phyloP scores from a whole-genome alignment of 164 flowering plant genomes.

The Sextonia rubra region DNA sequence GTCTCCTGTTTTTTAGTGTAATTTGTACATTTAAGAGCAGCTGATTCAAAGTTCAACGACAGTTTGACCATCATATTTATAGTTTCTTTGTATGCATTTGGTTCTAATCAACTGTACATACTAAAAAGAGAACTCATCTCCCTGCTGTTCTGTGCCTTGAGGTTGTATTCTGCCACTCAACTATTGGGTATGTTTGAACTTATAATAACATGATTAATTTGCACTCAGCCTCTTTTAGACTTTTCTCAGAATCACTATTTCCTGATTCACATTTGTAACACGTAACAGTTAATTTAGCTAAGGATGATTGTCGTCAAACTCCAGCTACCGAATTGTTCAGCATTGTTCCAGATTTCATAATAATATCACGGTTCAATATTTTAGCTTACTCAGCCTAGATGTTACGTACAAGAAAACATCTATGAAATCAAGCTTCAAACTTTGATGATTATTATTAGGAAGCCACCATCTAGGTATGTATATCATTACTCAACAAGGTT shows the following conservation, averaged over 20 bases:
- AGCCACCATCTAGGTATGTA: no score
- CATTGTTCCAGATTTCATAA: no score
- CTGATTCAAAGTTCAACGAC: slow-evolving; percentile 18
- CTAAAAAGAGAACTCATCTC: slow-evolving; percentile 29
- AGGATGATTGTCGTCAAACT: slow-evolving; percentile 11
- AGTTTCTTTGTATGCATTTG: background rate
- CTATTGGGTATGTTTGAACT: slow-evolving; percentile 20
- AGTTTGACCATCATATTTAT: slow-evolving; percentile 19
- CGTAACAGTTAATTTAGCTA: slow-evolving; percentile 13
- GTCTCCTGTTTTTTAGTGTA: slow-evolving; percentile 41
- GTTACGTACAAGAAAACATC: no score
- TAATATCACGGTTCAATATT: no score
- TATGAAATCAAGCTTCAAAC: no score
- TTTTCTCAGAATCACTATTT: background rate
- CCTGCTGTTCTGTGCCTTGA: slow-evolving; percentile 44
- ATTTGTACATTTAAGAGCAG: slow-evolving; percentile 32
- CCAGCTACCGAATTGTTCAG: no score
- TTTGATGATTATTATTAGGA: no score
- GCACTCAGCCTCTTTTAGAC: slow-evolving; percentile 10
- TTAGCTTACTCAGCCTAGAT: no score
- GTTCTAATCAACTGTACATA: slow-evolving; percentile 25
- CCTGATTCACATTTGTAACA: slow-evolving; percentile 15
- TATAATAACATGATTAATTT: slow-evolving; percentile 40
- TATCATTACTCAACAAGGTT: no score
- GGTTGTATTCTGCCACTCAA: slow-evolving; percentile 41